Base-by-base conservation (phyloP, 2,329 filamentous ascomycete genomes). In the Cordyceps pruinosa region DNA sequence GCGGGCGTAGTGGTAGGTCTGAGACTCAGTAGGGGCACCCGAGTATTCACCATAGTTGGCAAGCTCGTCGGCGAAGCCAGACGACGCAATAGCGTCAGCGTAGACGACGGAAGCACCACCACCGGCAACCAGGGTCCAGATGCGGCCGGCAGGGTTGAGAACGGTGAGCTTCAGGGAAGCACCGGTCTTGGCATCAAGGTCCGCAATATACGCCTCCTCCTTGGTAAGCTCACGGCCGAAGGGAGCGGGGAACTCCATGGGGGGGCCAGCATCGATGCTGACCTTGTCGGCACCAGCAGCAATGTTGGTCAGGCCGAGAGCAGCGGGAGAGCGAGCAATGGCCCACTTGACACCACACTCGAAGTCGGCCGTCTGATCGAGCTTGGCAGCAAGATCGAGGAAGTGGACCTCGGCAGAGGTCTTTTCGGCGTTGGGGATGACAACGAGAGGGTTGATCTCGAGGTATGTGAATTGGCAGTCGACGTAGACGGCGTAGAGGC, bases 41-140 rank as follows among this genome's bases (percentile, higher is more conserved):
- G 94, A 97, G 87, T 99, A 99, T 79, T 99, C 94, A 75, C 94
- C 94, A 73, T 99, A 99, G 86, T 99, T 99, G 79, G 94, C 94
- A 56, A 99, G 86, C 77, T 99, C 92, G 68, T 90, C 86, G 62
- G 95, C 91, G 73, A 96, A 97, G 64, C 94, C 94, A 69, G 90
- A 86, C 61, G 91, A 96, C 66, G 94, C 94, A 75, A 99, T 99
- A 75, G 94, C 94, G 73, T 99, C 94, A 63, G 94, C 94, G 75
- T 99, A 99, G 65, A 99, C 94, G 69, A 99, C 94, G 50, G 94
- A 99, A 62, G 94, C 94, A 90, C 94, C 94, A 85, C 94, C 94
- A 88, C 94, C 94, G 68, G 94, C 94, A 63, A 99, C 94, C 62
- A 99, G 84, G 60, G 94, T 99, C 94, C 94, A 99, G 73, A 99